phyloP scores from a whole-genome alignment of 768 basidiomycete species.

The Trametopsis cervina region DNA sequence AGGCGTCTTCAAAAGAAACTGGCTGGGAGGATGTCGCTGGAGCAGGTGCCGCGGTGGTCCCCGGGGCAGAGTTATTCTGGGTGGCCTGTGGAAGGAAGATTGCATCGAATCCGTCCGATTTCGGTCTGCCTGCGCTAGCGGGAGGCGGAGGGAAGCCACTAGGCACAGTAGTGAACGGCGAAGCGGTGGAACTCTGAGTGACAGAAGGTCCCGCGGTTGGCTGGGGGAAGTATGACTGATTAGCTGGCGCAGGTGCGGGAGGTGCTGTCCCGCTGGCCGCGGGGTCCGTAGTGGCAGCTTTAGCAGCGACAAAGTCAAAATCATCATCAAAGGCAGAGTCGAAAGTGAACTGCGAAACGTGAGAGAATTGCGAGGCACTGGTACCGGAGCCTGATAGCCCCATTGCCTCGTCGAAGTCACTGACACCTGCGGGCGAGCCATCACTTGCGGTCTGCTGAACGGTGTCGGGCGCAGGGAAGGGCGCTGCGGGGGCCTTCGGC shows the following conservation, averaged over 20 bases:
- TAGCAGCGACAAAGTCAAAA: conserved; percentile 54
- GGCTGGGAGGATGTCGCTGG: conserved; percentile 1
- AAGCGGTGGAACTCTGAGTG: conserved; percentile 19
- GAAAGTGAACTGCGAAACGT: conserved; percentile 46
- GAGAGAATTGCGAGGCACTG: conserved; percentile 25
- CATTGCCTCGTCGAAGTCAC: conserved; percentile 73
- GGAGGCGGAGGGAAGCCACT: conserved; percentile 9
- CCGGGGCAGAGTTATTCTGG: background rate
- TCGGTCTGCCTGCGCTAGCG: conserved; percentile 7
- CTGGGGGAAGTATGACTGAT: conserved; percentile 7
- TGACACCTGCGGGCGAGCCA: conserved; percentile 28
- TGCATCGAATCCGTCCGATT: conserved; percentile 27
- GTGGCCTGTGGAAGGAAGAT: conserved; percentile 21
- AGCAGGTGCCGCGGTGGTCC: conserved; percentile 8
- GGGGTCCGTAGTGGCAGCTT: conserved; percentile 12
- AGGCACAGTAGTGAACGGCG: conserved; percentile 4
- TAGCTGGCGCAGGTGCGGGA: conserved; percentile 17
- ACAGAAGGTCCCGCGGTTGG: conserved; percentile 10
- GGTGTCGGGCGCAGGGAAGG: conserved; percentile 3
- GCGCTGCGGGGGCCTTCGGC: background rate
- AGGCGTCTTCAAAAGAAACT: conserved; percentile 43
- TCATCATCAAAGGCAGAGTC: conserved; percentile 58
- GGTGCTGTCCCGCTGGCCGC: conserved; percentile 4
- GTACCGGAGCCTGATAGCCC: conserved; percentile 32
- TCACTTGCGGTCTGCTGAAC: conserved; percentile 8